These are phyloP conservation scores for Cytospora paraplurivora DNA, from an alignment of 2,329 filamentous ascomycete genomes.

Conservation along the genomic window DNA sequence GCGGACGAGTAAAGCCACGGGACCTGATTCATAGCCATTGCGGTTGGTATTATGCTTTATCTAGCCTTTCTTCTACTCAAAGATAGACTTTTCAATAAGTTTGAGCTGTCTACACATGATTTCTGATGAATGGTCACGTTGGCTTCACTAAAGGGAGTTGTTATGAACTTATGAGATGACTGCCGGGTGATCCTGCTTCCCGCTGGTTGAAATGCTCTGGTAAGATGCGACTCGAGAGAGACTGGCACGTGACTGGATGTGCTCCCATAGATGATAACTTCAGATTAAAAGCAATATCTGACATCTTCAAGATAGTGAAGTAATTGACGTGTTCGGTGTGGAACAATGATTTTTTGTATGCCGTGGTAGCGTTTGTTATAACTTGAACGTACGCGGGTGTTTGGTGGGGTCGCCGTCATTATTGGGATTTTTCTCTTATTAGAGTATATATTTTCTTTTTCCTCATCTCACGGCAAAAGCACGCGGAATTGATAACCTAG, in stretches of 20 bases:
- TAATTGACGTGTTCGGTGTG: neutral
- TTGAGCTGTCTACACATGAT: too few relatives aligned
- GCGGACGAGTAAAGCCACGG: neutral
- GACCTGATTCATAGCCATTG: neutral
- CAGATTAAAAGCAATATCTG: too few relatives aligned
- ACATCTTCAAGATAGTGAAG: too few relatives aligned
- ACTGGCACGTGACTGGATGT: too few relatives aligned
- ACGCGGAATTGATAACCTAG: neutral
- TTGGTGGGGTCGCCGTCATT: neutral
- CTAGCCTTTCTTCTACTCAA: slow-evolving; percentile 5
- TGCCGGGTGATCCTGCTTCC: neutral
- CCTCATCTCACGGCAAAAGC: neutral
- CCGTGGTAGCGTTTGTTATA: neutral
- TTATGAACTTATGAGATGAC: too few relatives aligned
- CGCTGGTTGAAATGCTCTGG: too few relatives aligned
- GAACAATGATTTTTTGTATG: neutral
- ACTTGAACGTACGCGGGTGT: neutral
- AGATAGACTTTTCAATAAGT: neutral
- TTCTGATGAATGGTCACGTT: neutral
- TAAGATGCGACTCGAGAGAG: too few relatives aligned
- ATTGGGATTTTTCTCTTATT: neutral
- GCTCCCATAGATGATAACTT: too few relatives aligned
- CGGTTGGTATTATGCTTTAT: neutral
- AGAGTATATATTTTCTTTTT: neutral
- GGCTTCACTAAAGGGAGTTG: neutral